Base-by-base conservation (phyloP, 1,139 yeast genomes). In the Suhomyces yuchorum region DNA sequence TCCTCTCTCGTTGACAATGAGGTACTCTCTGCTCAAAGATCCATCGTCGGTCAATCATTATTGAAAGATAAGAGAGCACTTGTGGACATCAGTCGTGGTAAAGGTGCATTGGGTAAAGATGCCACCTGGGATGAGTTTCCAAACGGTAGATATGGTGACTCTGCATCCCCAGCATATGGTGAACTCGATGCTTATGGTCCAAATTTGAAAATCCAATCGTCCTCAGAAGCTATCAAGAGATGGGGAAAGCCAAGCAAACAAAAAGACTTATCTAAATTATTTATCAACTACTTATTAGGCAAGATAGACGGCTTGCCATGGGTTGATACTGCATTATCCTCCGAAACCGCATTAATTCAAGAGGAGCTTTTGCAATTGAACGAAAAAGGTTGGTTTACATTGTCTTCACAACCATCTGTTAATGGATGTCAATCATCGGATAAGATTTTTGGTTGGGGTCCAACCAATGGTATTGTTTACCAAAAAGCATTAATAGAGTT, bases 101-200 rank as follows among this genome's bases (percentile, higher is more conserved):
- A 87, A 55, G 96, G 96, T 38, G 81, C 87, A 2, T 65, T 89
- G 39, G 96, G 97, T 22, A 83, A 92, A 56, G 96, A 89, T 66
- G 97, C 97, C 8, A 89, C 95, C 2, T 93, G 99, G 99, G 99
- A 93, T 72, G 99, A 93, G 61, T 93, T 90, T 67, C 96, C 98
- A 15, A 93, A 93, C 63, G 99, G 99, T 60, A 81, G 99, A 70
- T 93, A 91, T 66, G 97, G 99, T 68, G 97, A 95, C 68, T 90
- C 98, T 0, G 78, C 96, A 57, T 91, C 98, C 30, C 99, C 99
- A 5, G 93, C 99, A 0, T 93, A 87, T 68, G 99, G 99, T 70
- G 97, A 92, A 67, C 88, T 92, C 60, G 97, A 92, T 63, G 99
- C 98, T 30, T 93, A 93, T 66, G 98, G 99, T 1, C 96, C 97